Base-by-base conservation (phyloP, 2,329 filamentous ascomycete genomes). In the Sphaceloma murrayae region DNA sequence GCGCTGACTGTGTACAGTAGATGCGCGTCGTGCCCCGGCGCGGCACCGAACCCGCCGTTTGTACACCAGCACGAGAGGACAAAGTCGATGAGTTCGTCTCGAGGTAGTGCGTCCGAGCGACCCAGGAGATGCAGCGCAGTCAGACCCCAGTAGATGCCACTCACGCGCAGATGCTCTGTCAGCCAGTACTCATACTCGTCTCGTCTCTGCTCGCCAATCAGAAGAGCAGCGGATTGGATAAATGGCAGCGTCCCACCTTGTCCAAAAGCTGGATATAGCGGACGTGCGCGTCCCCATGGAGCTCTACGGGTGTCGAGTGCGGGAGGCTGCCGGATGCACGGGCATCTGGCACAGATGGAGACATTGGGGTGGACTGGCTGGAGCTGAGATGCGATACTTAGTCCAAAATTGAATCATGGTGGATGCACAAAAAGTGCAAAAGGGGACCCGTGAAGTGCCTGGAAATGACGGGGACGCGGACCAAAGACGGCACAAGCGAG, bases 141-240 rank as follows among this genome's bases (percentile, higher is more conserved):
- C 46, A 98, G 67, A 10, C 91, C 91, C 91, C 91, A 98, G 65
- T 98, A 98, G 36, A 98, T 76, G 33, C 91, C 91, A 61, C 91
- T 95, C 47, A 98, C 75, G 49, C 91, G 86, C 53, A 98, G 73
- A 62, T 98, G 91, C 65, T 98, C 89, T 10, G 91, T 98, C 60
- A 96, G 73, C 83, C 89, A 95, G 69, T 96, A 98, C 63, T 95
- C 87, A 55, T 94, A 80, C 65, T 95, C 85, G 70, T 96, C 87
- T 67, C 84, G 87, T 60, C 83, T 81, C 78, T 82, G 66, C 52
- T 54, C 44, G 45, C 8, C 6, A 16, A 46, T 51, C 48, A 51
- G 49, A 27, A 32, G 30, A 14, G 27, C 39, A 34, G 34, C n/a
- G 16, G 43, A 42, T n/a, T 22, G 46, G 13, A 24, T 24, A 32